phyloP scores from a whole-genome alignment of 352 stramenopile genomes.

The Phytophthora citricola region DNA sequence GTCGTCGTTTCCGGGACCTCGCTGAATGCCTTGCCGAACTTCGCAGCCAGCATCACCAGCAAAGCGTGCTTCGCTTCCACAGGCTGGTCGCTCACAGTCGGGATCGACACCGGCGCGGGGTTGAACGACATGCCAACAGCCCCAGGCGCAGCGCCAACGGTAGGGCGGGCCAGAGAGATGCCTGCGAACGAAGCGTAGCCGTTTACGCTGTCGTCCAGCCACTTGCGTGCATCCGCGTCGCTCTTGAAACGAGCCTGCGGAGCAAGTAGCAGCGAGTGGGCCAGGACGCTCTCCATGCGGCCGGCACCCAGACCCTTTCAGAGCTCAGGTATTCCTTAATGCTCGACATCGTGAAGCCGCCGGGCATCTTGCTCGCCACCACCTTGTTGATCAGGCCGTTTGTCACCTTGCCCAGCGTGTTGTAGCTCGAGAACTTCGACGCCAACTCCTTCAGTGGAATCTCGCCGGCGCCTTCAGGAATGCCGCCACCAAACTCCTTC shows the following conservation, averaged over 20 bases:
- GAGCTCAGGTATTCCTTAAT: conserved; percentile 73
- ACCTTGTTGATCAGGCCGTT: conserved; percentile 73
- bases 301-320: conserved; percentile 67
- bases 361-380: conserved; percentile 84
- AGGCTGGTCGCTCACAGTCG: conserved; percentile 63
- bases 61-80: conserved; percentile 83
- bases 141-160: conserved; percentile 29
- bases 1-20: conserved; percentile 69
- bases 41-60: conserved; percentile 76
- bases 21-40: conserved; percentile 75
- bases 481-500: conserved; percentile 82
- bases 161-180: conserved; percentile 57
- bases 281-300: conserved; percentile 79
- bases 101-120: conserved; percentile 49
- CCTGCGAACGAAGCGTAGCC: conserved; percentile 80
- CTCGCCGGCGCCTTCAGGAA: conserved; percentile 76
- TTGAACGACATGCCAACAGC: conserved; percentile 48
- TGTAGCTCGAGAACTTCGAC: conserved; percentile 76
- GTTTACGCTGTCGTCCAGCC: conserved; percentile 77
- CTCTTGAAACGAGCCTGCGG: conserved; percentile 75
- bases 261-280: conserved; percentile 66
- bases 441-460: conserved; percentile 77
- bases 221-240: conserved; percentile 76
- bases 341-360: conserved; percentile 83
- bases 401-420: conserved; percentile 72